phyloP scores from a whole-genome alignment of 306 rosid species.

The Malus asiatica region DNA sequence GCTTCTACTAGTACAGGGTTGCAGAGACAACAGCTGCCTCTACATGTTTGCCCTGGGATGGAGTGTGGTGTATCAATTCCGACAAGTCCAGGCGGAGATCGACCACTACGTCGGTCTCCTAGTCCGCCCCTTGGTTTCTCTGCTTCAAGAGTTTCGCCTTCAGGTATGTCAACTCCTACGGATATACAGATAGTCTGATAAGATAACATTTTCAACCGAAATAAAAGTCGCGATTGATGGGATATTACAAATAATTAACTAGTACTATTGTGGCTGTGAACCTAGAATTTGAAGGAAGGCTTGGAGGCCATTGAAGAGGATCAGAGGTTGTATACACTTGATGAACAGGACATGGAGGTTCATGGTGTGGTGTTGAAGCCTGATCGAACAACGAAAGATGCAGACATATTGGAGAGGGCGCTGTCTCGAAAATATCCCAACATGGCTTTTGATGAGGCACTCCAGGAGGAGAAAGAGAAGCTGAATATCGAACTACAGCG shows the following conservation, averaged over 20 bases:
- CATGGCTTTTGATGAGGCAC: conserved; percentile 29
- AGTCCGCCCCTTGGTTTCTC: conserved; percentile 30
- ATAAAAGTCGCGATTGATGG: neutral
- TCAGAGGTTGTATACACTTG: conserved; percentile 29
- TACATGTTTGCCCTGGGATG: conserved; percentile 43
- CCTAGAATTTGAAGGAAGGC: conserved; percentile 23
- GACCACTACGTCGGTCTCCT: conserved; percentile 26
- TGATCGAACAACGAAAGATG: conserved; percentile 26
- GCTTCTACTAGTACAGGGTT: conserved; percentile 23
- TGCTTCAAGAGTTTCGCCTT: conserved; percentile 27
- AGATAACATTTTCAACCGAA: neutral
- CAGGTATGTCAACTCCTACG: conserved; percentile 7
- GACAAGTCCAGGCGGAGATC: conserved; percentile 29
- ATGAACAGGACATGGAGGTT: conserved; percentile 30
- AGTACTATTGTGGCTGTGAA: neutral
- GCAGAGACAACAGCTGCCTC: conserved; percentile 30
- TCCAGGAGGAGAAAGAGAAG: conserved; percentile 34
- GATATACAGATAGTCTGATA: neutral
- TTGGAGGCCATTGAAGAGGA: conserved; percentile 23
- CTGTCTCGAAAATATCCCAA: conserved; percentile 29
- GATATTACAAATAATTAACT: neutral
- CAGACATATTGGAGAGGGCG: conserved; percentile 23
- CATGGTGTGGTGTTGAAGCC: conserved; percentile 26
- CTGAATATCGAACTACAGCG: conserved; percentile 18
- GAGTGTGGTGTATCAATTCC: conserved; percentile 33